Percentiles rank a stretch among this genome's conserved stretches.
These are phyloP conservation scores for Takashimella tepidaria DNA, from an alignment of 1,284 basidiomycete species.

Conservation along the genomic window DNA sequence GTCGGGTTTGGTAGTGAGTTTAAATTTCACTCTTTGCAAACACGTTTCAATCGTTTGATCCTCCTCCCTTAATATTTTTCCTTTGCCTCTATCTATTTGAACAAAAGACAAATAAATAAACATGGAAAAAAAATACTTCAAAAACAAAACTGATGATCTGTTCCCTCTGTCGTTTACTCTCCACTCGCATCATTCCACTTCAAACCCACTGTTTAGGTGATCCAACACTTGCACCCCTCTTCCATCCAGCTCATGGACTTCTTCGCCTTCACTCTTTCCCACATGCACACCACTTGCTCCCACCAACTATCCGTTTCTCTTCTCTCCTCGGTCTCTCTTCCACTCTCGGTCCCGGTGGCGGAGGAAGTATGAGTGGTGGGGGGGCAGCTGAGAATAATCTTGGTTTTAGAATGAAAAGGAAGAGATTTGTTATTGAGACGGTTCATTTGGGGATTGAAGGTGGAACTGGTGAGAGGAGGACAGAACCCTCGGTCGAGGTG, in stretches of 20 bases:
- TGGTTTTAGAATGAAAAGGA: conserved; percentile 87
- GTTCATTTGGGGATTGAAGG: conserved; percentile 89
- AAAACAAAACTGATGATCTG: too few relatives aligned
- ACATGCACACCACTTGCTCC: conserved; percentile 59
- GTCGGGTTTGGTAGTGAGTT: conserved; percentile 70
- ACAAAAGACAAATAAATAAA: too few relatives aligned
- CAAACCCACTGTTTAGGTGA: too few relatives aligned
- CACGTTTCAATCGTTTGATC: conserved; percentile 3
- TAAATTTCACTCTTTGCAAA: neutral
- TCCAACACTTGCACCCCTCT: conserved; percentile 53
- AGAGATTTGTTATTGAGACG: conserved; percentile 82
- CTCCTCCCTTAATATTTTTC: too few relatives aligned
- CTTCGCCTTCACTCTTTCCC: conserved; percentile 70
- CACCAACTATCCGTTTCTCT: conserved; percentile 70
- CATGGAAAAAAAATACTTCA: too few relatives aligned
- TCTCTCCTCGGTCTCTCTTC: conserved; percentile 62
- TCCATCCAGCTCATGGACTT: conserved; percentile 78
- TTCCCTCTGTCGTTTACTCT: too few relatives aligned
- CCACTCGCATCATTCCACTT: too few relatives aligned
- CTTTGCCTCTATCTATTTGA: too few relatives aligned
- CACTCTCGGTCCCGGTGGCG: too few relatives aligned
- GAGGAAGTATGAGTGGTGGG: conserved; percentile 49
- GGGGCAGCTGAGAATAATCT: conserved; percentile 84
- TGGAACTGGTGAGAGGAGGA: conserved; percentile 78
- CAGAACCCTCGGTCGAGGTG: conserved; percentile 38